Conservation (phyloP, 1,284 basidiomycete genomes). For the Chondrostereum purpureum region DNA sequence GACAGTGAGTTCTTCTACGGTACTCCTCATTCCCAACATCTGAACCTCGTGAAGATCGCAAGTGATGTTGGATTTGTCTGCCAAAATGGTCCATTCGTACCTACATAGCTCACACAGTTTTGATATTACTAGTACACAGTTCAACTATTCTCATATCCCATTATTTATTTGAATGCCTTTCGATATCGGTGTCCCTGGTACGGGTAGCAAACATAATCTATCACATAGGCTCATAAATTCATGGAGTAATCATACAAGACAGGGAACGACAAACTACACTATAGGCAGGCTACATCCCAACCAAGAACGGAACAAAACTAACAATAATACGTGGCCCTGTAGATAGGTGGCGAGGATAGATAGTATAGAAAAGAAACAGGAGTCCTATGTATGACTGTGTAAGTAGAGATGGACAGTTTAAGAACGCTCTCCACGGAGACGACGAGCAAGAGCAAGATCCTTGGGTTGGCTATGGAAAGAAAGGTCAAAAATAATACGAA, state of each 20-base stretch:
- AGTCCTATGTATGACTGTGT: background rate
- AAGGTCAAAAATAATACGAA: background rate
- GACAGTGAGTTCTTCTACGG: constrained; percentile 29
- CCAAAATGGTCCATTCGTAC: constrained; percentile 40
- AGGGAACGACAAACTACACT: background rate
- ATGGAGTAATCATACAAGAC: background rate
- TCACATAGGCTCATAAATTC: background rate
- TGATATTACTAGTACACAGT: too few species aligned
- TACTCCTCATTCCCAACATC: constrained; percentile 1
- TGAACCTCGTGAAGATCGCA: constrained; percentile 28
- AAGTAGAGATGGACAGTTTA: constrained; percentile 24
- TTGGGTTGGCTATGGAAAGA: constrained; percentile 41
- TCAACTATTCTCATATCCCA: too few species aligned
- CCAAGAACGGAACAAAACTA: background rate
- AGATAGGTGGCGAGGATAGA: background rate
- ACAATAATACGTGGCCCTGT: background rate
- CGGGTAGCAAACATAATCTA: background rate
- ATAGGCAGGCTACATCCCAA: background rate
- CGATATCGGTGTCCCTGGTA: too few species aligned
- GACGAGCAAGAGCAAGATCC: constrained; percentile 71
- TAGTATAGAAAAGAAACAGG: background rate
- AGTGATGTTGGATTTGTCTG: constrained; percentile 52
- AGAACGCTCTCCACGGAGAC: constrained; percentile 66
- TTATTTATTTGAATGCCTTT: too few species aligned
- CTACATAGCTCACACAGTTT: too few species aligned